phyloP scores from a whole-genome alignment of 2,329 filamentous ascomycete species.

The Microsporum audouinii region DNA sequence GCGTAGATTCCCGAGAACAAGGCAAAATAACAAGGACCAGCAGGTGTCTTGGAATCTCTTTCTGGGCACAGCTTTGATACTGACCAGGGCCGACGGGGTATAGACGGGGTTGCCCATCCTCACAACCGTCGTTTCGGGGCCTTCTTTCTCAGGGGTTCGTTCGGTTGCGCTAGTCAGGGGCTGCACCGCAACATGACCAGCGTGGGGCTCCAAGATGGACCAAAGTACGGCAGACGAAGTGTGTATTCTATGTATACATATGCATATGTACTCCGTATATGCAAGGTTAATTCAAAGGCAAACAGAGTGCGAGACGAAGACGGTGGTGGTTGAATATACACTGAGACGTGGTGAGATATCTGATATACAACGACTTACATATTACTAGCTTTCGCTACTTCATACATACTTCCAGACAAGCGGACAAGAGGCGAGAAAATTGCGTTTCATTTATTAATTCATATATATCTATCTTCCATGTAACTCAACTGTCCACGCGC shows the following conservation, averaged over 20 bases:
- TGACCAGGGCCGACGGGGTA: neutral
- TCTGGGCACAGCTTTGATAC: neutral
- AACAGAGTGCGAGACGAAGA: neutral
- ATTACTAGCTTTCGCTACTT: neutral
- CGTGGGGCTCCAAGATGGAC: neutral
- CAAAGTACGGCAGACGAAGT: neutral
- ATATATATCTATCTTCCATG: neutral
- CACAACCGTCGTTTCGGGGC: neutral
- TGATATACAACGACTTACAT: neutral
- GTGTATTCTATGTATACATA: neutral
- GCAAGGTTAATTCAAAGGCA: neutral
- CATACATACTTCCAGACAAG: neutral
- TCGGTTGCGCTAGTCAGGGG: constrained; percentile 1
- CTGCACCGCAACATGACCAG: neutral
- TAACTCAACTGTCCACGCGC: neutral
- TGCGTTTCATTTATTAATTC: neutral
- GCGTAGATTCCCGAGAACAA: neutral
- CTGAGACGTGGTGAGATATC: neutral
- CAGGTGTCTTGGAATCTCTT: neutral
- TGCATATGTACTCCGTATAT: neutral
- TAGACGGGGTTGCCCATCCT: constrained; percentile 1
- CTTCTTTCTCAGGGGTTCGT: neutral
- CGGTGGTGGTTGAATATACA: neutral
- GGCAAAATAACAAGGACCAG: neutral
- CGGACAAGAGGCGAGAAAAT: neutral